Evolutionary conservation across 139 green algal genomes (phyloP).

Genomic region (Coelastrella sp.): DNA sequence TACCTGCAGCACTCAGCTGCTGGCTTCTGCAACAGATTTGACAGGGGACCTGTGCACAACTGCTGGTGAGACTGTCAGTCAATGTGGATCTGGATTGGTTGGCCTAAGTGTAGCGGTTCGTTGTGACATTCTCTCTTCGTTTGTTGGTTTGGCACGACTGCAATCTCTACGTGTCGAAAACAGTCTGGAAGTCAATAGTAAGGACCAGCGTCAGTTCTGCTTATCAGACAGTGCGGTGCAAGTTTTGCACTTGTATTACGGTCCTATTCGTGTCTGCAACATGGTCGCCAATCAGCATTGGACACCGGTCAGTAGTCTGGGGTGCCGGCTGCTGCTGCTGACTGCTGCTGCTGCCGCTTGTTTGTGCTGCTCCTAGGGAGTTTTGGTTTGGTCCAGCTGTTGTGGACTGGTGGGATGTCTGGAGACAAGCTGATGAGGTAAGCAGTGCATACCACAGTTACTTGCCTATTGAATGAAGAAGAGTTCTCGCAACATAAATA

Average conservation of each 20-base stretch:
- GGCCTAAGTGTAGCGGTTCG: no score
- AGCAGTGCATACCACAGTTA: not conserved
- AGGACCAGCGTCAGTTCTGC: no score
- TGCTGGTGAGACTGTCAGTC: slow-evolving; percentile 25
- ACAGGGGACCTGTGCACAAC: slow-evolving; percentile 41
- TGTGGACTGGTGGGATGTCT: slow-evolving; percentile 24
- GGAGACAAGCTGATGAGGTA: slow-evolving; percentile 17
- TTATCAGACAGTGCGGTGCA: no score
- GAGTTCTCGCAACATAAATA: not conserved
- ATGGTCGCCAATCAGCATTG: not conserved
- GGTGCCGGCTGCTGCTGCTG: not conserved
- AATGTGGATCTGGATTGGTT: no score
- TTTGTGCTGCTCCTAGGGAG: not conserved
- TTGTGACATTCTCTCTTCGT: no score
- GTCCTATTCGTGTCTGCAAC: no score
- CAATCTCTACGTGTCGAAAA: no score
- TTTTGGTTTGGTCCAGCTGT: slow-evolving; percentile 14
- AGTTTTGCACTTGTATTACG: no score
- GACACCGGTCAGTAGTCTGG: not conserved
- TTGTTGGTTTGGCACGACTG: no score
- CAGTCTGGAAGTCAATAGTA: no score
- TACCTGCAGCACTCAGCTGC: slow-evolving; percentile 23
- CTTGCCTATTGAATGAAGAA: not conserved
- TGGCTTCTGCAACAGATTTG: slow-evolving; percentile 50
- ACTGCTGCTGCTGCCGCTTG: not conserved